Evolutionary conservation across 495 filamentous ascomycete species (phyloP), one percentile per base, ranked within the genome.

Genomic region (Annulohypoxylon bovei): DNA sequence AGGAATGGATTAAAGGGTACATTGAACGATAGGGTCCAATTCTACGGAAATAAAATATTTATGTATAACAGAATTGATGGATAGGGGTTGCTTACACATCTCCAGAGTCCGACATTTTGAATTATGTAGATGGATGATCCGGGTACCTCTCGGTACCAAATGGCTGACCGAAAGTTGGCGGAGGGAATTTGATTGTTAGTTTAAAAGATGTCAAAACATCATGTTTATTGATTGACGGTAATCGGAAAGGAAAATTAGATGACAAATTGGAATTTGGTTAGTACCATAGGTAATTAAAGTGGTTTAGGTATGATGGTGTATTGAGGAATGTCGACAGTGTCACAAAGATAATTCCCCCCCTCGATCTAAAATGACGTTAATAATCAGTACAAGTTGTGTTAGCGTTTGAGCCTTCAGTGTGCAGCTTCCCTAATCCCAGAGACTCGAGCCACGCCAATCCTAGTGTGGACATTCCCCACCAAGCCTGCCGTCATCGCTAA

Each of bases 71-170:
- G 22, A 25, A 33, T 27, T 16, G 5, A 42, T 20, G 28, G 53
- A 56, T 42, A 14, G 18, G 37, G 20, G 28, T 30, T 47, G 59
- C 78, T 70, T 77, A 83, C 81, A 75, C 81, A 16, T 83, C 81
- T 70, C 81, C 81, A 50, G 73, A 66, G 12, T 83, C 81, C 28
- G 81, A 81, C 82, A 84, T 84, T 69, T 25, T 71, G 70, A 55
- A 52, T 50, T 59, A n/a, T n/a, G n/a, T n/a, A 57, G 47, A 61
- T 57, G 39, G 25, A 23, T 33, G 18, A 30, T 44, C 12, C 12
- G 22, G 52, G 59, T 52, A 59, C 50, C 54, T 2, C 53, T 59
- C 25, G 62, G 58, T n/a, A 63, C 53, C 52, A 67, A 32, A 63
- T 44, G 18, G 44, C 11, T 58, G 23, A 60, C 12, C 40, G 53